Evolutionary conservation across 345 rosid species (phyloP).

Genomic region (Jatropha curcas): DNA sequence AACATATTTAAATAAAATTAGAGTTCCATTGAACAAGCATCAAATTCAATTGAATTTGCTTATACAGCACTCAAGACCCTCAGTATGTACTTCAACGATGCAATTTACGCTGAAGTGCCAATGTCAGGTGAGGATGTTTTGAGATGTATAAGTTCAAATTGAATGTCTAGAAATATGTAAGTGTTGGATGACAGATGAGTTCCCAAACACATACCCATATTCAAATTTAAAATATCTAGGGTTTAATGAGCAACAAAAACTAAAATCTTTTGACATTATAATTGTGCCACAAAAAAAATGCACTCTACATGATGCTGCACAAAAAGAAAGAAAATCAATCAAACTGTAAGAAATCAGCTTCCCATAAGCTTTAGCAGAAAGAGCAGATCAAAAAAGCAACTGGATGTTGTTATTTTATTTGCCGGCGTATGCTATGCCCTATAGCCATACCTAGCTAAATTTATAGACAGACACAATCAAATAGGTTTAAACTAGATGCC

Average conservation of each 20-base stretch:
- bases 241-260: not conserved
- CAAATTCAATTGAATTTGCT: conserved; percentile 8
- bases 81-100: not conserved
- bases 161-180: not conserved
- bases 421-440: not conserved
- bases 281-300: too few species aligned
- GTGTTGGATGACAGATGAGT: not conserved
- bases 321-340: not conserved
- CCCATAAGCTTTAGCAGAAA: conserved; percentile 2
- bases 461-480: not conserved
- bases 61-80: not conserved
- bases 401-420: not conserved
- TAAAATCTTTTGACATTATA: not conserved
- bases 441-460: not conserved
- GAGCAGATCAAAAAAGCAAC: not conserved
- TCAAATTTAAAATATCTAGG: not conserved
- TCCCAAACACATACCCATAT: not conserved
- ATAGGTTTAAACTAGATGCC: not conserved
- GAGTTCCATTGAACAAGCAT: not conserved
- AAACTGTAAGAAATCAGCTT: not conserved
- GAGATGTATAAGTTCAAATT: not conserved
- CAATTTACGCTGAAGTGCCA: not conserved
- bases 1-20: not conserved
- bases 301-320: not conserved
- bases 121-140: not conserved